phyloP scores from a whole-genome alignment of 2,329 filamentous ascomycete genomes.

The Pestalotiopsis sp. region DNA sequence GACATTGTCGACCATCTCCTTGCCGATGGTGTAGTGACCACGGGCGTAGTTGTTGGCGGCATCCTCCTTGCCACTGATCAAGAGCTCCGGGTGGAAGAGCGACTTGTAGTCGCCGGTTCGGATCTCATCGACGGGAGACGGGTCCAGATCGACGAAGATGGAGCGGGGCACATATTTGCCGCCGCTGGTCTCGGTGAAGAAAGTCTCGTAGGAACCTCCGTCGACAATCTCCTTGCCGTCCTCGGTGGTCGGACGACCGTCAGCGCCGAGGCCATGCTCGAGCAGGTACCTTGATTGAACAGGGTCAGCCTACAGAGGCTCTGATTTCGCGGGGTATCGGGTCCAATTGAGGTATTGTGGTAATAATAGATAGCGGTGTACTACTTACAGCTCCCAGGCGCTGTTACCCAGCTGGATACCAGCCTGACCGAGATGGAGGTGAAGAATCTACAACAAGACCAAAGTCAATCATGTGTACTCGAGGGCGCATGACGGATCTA shows the following conservation, averaged over 20 bases:
- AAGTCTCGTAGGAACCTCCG: conserved; percentile 70
- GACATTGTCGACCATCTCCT: conserved; percentile 74
- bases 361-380: conserved; percentile 26
- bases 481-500: not conserved
- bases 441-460: conserved; percentile 53
- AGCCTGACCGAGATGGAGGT: conserved; percentile 69
- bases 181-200: conserved; percentile 73
- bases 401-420: conserved; percentile 76
- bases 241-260: conserved; percentile 67
- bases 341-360: conserved; percentile 18
- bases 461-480: conserved; percentile 12
- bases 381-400: conserved; percentile 74
- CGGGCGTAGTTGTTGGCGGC: conserved; percentile 78
- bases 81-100: conserved; percentile 73
- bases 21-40: conserved; percentile 77
- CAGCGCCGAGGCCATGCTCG: conserved; percentile 69
- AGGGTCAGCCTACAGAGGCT: not conserved
- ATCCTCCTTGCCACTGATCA: conserved; percentile 77
- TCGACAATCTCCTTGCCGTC: conserved; percentile 59
- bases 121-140: conserved; percentile 75
- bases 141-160: conserved; percentile 74
- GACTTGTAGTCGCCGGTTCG: conserved; percentile 69
- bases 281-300: conserved; percentile 63
- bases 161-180: conserved; percentile 75
- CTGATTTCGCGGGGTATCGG: not conserved